Percentiles rank a stretch among this genome's conserved stretches.
phyloP scores from a whole-genome alignment of 2,329 filamentous ascomycete species.

The Oidium heveae region DNA sequence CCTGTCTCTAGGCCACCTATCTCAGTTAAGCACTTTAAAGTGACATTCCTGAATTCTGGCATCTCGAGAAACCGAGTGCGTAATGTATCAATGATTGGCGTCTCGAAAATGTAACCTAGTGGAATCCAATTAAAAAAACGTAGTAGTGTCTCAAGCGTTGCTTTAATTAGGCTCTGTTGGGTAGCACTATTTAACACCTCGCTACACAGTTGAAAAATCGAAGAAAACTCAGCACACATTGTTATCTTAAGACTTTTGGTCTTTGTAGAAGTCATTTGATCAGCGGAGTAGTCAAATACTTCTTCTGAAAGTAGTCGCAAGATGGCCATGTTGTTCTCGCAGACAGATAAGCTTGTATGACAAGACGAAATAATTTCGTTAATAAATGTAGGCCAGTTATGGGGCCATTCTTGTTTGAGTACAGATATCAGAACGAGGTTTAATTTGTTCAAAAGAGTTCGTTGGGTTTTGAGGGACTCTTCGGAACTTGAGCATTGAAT shows the following conservation, averaged over 20 bases:
- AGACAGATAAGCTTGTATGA: conserved; percentile 84
- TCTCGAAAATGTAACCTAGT: conserved; percentile 96
- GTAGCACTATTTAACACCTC: conserved; percentile 82
- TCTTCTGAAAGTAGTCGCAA: conserved; percentile 87
- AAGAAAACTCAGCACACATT: conserved; percentile 97
- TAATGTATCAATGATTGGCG: conserved; percentile 79
- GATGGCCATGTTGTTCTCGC: conserved; percentile 99
- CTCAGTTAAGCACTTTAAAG: conserved; percentile 87
- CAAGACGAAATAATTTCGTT: conserved; percentile 97
- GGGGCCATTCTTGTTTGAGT: conserved; percentile 97
- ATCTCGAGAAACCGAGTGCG: conserved; percentile 79
- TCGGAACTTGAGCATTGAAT: conserved; percentile 80
- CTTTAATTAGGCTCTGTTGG: conserved; percentile 72
- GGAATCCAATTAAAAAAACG: conserved; percentile 99
- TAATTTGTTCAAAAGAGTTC: conserved; percentile 87
- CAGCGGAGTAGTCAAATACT: conserved; percentile 95
- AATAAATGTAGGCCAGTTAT: conserved; percentile 99
- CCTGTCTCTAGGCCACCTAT: conserved; percentile 84
- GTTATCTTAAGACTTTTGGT: conserved; percentile 90
- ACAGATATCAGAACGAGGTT: conserved; percentile 95
- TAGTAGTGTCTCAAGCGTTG: conserved; percentile 85
- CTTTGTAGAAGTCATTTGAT: conserved; percentile 98
- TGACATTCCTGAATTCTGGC: conserved; percentile 89
- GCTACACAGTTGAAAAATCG: conserved; percentile 92
- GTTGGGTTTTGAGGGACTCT: conserved; percentile 61